Evolutionary conservation across 495 filamentous ascomycete species (phyloP).

Genomic region (Daldinia bambusicola): DNA sequence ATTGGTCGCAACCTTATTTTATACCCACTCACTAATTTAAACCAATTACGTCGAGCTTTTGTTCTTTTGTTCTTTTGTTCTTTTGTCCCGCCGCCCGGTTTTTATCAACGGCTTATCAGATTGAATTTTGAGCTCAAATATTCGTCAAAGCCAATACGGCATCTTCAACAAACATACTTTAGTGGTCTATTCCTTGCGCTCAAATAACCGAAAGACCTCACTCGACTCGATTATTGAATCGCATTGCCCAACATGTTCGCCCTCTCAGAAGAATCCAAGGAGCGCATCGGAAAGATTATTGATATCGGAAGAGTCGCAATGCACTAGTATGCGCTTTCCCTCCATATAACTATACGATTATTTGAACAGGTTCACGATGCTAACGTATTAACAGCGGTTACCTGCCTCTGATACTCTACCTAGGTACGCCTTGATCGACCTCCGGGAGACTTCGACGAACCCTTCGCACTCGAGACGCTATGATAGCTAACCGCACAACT

Average conservation of each 20-base stretch:
- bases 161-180: background rate
- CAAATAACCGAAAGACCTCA: no score
- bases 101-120: conserved; percentile 6
- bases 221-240: conserved; percentile 10
- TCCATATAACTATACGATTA: background rate
- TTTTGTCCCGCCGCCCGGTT: conserved; percentile 1
- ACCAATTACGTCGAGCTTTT: background rate
- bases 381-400: conserved; percentile 75
- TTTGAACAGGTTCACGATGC: background rate
- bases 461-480: background rate
- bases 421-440: conserved; percentile 70
- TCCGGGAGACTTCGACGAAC: conserved; percentile 8
- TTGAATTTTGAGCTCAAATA: conserved; percentile 6
- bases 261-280: conserved; percentile 98
- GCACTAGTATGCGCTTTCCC: conserved; percentile 79
- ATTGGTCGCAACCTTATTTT: background rate
- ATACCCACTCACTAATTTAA: background rate
- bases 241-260: conserved; percentile 70
- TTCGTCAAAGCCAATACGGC: background rate
- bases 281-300: conserved; percentile 94
- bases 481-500: conserved; percentile 37
- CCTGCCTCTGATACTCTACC: conserved; percentile 94
- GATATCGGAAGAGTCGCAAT: conserved; percentile 94
- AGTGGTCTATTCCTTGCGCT: background rate
- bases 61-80: no score